These are phyloP conservation scores for Cicer cuneatum DNA, from an alignment of 306 rosid genomes.

Conservation along the genomic window DNA sequence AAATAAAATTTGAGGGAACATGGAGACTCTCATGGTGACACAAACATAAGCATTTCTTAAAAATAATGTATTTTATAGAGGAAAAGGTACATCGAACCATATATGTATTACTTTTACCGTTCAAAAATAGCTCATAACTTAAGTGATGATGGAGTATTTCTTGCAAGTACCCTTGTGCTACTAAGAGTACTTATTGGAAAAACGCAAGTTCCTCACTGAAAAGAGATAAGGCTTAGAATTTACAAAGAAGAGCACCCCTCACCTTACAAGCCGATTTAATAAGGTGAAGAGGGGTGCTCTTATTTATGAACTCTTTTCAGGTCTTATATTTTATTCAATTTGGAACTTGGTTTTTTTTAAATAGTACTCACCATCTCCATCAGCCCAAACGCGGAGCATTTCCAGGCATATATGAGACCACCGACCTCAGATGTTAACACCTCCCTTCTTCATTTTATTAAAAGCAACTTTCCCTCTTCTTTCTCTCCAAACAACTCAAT, in stretches of 20 bases:
- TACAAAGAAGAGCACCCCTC: too few relatives aligned
- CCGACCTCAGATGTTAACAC: too few relatives aligned
- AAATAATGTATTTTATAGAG: neutral
- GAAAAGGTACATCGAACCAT: neutral
- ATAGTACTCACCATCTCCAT: neutral
- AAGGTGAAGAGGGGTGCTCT: too few relatives aligned
- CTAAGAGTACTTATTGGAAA: neutral
- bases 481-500: neutral
- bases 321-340: too few relatives aligned
- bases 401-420: too few relatives aligned
- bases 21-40: neutral
- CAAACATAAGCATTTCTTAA: neutral
- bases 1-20: constrained; percentile 14
- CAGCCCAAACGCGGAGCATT: neutral
- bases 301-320: too few relatives aligned
- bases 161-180: neutral
- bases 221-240: too few relatives aligned
- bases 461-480: too few relatives aligned
- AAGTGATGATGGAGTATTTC: neutral
- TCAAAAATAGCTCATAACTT: neutral
- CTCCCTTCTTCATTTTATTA: neutral
- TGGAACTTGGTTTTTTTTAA: neutral
- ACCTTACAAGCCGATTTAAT: too few relatives aligned
- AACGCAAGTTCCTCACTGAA: too few relatives aligned
- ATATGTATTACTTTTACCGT: neutral